Percentiles rank a stretch among this genome's conserved stretches.
phyloP scores from a whole-genome alignment of 441 rosid genomes.

The Erodium moschatum region DNA sequence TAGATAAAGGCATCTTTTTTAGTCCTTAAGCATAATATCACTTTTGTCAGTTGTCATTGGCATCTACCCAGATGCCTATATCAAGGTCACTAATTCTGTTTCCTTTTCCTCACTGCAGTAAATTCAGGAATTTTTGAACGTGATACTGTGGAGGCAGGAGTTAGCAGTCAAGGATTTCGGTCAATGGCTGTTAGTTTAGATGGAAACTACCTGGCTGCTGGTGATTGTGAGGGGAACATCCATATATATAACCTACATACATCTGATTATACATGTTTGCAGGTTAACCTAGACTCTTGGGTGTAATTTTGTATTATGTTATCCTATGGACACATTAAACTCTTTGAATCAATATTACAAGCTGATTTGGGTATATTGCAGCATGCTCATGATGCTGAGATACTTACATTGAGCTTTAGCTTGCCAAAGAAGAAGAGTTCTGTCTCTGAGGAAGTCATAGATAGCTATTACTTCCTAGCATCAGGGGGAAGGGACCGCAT shows the following conservation, averaged over 20 bases:
- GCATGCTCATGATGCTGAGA: constrained; percentile 70
- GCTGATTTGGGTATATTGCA: constrained; percentile 23
- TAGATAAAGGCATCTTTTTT: constrained; percentile 2
- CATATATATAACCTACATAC: constrained; percentile 62
- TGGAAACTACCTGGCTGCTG: constrained; percentile 75
- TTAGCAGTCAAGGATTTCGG: constrained; percentile 53
- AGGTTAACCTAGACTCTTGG: constrained; percentile 33
- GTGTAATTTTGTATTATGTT: constrained; percentile 16
- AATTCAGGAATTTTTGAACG: constrained; percentile 68
- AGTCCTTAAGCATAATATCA: constrained; percentile 4
- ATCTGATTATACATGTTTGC: constrained; percentile 51
- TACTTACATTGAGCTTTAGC: constrained; percentile 75
- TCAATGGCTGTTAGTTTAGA: constrained; percentile 69
- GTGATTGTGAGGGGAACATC: constrained; percentile 78
- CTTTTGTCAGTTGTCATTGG: too few species aligned
- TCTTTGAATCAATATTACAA: not conserved
- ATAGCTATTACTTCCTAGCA: constrained; percentile 51
- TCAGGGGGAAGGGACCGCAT: constrained; percentile 66
- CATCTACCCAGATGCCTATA: not conserved
- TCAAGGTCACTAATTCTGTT: constrained; percentile 11
- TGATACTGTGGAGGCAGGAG: constrained; percentile 43
- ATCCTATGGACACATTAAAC: not conserved
- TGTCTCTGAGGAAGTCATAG: constrained; percentile 30
- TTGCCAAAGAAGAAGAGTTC: constrained; percentile 28
- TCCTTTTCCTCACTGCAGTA: constrained; percentile 31